Evolutionary conservation across 106 monocot genomes (phyloP).

Genomic region (Agapanthus africanus): DNA sequence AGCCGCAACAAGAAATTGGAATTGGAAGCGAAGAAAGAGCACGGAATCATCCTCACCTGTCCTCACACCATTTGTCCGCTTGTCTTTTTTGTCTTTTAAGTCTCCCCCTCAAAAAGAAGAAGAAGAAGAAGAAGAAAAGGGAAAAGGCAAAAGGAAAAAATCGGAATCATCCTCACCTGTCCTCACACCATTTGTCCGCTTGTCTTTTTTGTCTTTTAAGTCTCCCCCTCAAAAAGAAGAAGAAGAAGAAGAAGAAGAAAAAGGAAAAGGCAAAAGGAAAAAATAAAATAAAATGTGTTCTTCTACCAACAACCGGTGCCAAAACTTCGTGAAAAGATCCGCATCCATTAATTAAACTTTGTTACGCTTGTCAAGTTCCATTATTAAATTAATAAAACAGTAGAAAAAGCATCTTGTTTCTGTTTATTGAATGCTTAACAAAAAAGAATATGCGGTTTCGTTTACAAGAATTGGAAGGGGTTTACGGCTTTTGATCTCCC

Average conservation of each 20-base stretch:
- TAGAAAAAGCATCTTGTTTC: not conserved
- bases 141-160: not conserved
- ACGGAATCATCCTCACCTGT: constrained; percentile 11
- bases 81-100: not conserved
- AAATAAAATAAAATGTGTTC: no score
- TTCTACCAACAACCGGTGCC: no score
- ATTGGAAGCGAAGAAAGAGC: not conserved
- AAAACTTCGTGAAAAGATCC: no score
- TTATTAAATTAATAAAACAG: not conserved
- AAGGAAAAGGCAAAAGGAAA: no score
- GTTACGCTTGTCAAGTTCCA: not conserved
- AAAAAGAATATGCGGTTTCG: no score
- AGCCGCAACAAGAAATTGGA: no score
- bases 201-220: not conserved
- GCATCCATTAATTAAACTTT: not conserved
- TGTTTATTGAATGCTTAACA: not conserved
- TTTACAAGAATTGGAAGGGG: no score
- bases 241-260: no score
- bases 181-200: not conserved
- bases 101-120: not conserved
- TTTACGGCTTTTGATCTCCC: not conserved
- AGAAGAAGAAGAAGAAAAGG: not conserved
- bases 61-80: not conserved
- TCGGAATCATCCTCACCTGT: not conserved
- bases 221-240: no score